Base-by-base conservation (phyloP, 495 filamentous ascomycete species). In the Annulohypoxylon nitens region DNA sequence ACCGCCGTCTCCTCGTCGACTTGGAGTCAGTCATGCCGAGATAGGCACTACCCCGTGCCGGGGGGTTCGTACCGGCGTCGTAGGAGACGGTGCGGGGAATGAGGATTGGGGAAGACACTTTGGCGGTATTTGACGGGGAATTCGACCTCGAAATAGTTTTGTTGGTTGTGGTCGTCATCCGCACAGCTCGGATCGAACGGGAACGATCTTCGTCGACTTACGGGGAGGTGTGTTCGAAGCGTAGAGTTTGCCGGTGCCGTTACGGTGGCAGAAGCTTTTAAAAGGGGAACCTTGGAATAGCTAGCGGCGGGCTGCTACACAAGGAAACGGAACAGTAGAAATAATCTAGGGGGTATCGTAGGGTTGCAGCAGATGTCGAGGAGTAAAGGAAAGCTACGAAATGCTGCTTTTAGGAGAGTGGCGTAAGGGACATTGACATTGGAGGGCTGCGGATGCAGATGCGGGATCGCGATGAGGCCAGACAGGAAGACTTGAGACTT, bases 31-130 rank as follows among this genome's bases (percentile, higher is more conserved):
- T 78, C 84, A 85, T 86, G 41, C 68, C 71, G 39, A 75, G 76
- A 66, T 82, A 80, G 65, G 78, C 68, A 73, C 76, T 73, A 81
- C 86, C 77, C 71, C 80, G 80, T 74, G 84, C 81, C 72, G 84
- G 85, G 79, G 88, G 87, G 72, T 92, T 91, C 76, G 90, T 89
- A 83, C 90, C 89, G 84, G 87, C 89, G 79, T 91, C 89, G 86
- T 93, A 93, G 78, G 92, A 90, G 84, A 93, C 89, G 84, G 92
- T 90, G 81, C 92, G 92, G 77, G 90, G 88, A 77, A 93, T 85
- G 75, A 94, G 83, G 82, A 94, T 82, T 85, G 84, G 85, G 78
- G 92, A 91, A 88, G 93, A 92, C 92, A 93, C 86, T 83, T 94
- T 93, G 90, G 89, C 91, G 91, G 93, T 93, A 80, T 90, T 90